Evolutionary conservation across 31 red algal species (phyloP), one percentile per base, ranked within the genome.

Genomic region (Odonthalia washingtoniensis): DNA sequence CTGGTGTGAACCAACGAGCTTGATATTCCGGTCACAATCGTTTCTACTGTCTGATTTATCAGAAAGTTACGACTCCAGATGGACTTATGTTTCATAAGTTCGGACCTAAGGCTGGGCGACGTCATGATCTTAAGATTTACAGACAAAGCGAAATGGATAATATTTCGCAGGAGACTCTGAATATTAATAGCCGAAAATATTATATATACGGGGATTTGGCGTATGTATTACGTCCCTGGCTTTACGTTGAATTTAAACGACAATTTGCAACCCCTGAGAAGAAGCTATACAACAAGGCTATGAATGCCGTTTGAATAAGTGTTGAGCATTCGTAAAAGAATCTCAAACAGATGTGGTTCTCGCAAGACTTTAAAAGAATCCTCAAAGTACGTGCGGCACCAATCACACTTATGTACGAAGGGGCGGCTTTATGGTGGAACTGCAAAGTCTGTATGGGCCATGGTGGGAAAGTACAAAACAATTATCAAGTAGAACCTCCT

Each of bases 11-110:
- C n/a, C 80, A 83, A 83, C 28, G 31, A 17, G n/a, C 60, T 4
- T 66, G 0, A 6, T 83, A 83, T 42, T 38, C 63, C 3, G 4
- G 0, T 4, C 62, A 83, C 60, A 83, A 83, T 0, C 26, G 62
- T 18, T 37, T 66, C 4, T 31, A 83, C 0, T 83, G n/a, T n/a
- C n/a, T n/a, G n/a, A n/a, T n/a, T n/a, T n/a, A n/a, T n/a, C n/a
- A n/a, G n/a, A n/a, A n/a, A 38, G 14, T 69, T 3, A 69, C 60
- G 5, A 35, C 60, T 41, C 80, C 32, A 12, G 53, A 69, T 0
- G 53, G 63, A 44, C 4, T 83, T 0, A 57, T 83, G 5, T 69
- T 83, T 40, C 26, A 0, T 31, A 53, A 69, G 5, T 33, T 40
- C 32, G 80, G 80, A 31, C 21, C 80, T 0, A 18, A 83, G 42